Evolutionary conservation across 1,139 yeast species (phyloP).

Genomic region (Spencermartinsiella ligniputridi): DNA sequence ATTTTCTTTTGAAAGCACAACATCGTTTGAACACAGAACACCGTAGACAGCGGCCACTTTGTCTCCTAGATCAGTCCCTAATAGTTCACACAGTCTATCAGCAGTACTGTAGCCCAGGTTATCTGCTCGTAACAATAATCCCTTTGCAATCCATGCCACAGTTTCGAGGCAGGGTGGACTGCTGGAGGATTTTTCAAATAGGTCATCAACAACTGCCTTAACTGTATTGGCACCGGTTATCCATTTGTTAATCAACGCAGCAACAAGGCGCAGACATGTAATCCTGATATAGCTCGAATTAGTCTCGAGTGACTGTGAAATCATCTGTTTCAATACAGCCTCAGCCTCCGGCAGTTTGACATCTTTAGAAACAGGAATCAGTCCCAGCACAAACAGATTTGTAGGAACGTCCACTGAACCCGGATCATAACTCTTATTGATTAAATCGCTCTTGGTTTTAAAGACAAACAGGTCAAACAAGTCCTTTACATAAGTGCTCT

Average conservation of each 20-base stretch:
- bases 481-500: slow-evolving; percentile 17
- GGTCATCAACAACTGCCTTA: background rate
- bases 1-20: slow-evolving; percentile 51
- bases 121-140: slow-evolving; percentile 58
- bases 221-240: slow-evolving; percentile 9
- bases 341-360: slow-evolving; percentile 16
- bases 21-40: slow-evolving; percentile 61
- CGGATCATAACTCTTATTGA: slow-evolving; percentile 6
- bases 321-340: slow-evolving; percentile 23
- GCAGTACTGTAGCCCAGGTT: slow-evolving; percentile 41
- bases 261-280: slow-evolving; percentile 55
- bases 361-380: slow-evolving; percentile 23
- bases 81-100: slow-evolving; percentile 35
- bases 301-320: slow-evolving; percentile 24
- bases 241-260: slow-evolving; percentile 60
- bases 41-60: slow-evolving; percentile 54
- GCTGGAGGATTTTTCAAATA: background rate
- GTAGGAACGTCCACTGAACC: slow-evolving; percentile 29
- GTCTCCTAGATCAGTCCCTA: slow-evolving; percentile 35
- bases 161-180: slow-evolving; percentile 45
- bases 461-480: slow-evolving; percentile 21
- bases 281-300: slow-evolving; percentile 38
- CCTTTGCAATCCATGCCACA: slow-evolving; percentile 68
- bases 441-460: slow-evolving; percentile 12
- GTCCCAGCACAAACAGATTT: slow-evolving; percentile 37